Base-by-base conservation (phyloP, 805 yeast species). In the Yarrowia alimentaria region DNA sequence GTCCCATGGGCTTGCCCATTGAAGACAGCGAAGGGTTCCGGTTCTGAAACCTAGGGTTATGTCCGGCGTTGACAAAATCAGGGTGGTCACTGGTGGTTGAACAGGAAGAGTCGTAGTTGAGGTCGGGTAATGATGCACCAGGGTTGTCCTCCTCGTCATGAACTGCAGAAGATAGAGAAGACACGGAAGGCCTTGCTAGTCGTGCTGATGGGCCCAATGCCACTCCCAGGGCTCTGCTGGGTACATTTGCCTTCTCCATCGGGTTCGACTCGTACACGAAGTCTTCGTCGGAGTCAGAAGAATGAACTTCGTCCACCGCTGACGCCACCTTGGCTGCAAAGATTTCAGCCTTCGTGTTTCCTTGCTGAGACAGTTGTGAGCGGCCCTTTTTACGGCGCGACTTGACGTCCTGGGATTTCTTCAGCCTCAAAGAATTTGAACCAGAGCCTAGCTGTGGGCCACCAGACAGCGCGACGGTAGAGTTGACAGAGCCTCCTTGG, bases 271-370 rank as follows among this genome's bases (percentile, higher is more conserved):
- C 97, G 64, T 91, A 91, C n/a, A 91, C 96, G 73, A 93, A 91
- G 1, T 95, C 88, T 64, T 93, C 99, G 58, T 90, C 96, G 19
- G 89, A 80, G 64, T 90, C 97, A 25, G 90, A 82, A 31, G 85
- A 80, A 22, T 65, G 62, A 55, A 85, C 87, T 59, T 88, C 96
- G 56, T 85, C 95, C 4, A 91, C 94, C 1, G 98, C 98, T 52
- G 88, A 83, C 7, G 96, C 98, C 55, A 93, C 73, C 59, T 84
- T 85, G 0, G 98, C 97, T 8, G 97, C 98, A 66, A 93, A 93
- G 54, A 88, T 79, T 61, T 90, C 98, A 0, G 96, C 93, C 61
- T 89, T 77, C 6, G 95, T 80, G 3, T 87, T 77, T 5, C 68
- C 61, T 6, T 63, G 20, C 58, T 58, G 43, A 63, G 53, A 29